phyloP scores from a whole-genome alignment of 2,329 filamentous ascomycete species.

The Fulvia fulva region DNA sequence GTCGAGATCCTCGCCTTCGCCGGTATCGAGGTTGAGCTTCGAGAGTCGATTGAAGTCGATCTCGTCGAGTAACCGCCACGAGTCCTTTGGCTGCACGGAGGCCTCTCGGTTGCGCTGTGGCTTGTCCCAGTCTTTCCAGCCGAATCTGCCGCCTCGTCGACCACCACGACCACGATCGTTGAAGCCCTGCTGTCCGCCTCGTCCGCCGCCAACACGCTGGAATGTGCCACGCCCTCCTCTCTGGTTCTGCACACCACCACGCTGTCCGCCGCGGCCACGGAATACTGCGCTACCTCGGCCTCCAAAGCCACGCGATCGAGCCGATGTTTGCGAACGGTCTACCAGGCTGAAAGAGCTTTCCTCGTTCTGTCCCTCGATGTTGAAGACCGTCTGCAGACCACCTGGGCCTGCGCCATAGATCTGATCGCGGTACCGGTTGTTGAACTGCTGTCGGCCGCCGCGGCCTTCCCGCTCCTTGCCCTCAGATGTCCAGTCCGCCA shows the following conservation, averaged over 20 bases:
- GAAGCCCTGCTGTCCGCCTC: conserved; percentile 66
- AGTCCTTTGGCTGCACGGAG: conserved; percentile 90
- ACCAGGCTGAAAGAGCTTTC: conserved; percentile 97
- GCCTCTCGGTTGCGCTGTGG: conserved; percentile 93
- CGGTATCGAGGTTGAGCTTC: conserved; percentile 93
- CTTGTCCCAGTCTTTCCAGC: conserved; percentile 99
- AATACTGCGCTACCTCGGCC: conserved; percentile 88
- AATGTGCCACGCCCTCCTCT: conserved; percentile 68
- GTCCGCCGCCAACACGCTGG: conserved; percentile 65
- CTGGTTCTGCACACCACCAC: conserved; percentile 67
- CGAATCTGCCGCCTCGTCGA: conserved; percentile 79
- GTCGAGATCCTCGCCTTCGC: conserved; percentile 92
- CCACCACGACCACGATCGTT: conserved; percentile 67
- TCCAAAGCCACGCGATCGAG: conserved; percentile 75
- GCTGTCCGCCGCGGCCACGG: conserved; percentile 59
- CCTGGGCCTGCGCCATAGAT: conserved; percentile 86
- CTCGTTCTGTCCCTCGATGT: conserved; percentile 87
- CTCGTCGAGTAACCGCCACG: conserved; percentile 95
- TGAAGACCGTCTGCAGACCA: conserved; percentile 71
- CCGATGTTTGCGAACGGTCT: conserved; percentile 83
- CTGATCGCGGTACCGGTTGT: conserved; percentile 90
- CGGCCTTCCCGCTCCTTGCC: conserved; percentile 70
- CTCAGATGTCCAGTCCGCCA: conserved; percentile 96
- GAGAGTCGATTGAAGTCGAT: conserved; percentile 94
- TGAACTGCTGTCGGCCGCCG: conserved; percentile 82